Conservation (phyloP, 352 stramenopile species). For the Plasmopara halstedii region DNA sequence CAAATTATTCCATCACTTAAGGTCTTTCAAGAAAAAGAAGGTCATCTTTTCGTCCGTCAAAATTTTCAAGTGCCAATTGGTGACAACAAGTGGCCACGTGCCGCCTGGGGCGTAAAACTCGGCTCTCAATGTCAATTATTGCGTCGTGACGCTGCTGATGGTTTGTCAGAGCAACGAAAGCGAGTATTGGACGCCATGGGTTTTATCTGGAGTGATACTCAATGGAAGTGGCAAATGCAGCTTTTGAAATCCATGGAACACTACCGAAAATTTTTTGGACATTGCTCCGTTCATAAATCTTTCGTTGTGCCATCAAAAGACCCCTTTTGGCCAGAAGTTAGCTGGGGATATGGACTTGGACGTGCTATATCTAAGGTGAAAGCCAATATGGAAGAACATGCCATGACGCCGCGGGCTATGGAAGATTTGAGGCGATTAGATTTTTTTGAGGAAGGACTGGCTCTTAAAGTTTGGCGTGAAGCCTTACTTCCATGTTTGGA, state of each 20-base stretch:
- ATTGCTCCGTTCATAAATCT: slow-evolving; percentile 83
- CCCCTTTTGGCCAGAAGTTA: slow-evolving; percentile 65
- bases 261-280: slow-evolving; percentile 78
- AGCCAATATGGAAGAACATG: slow-evolving; percentile 25
- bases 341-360: slow-evolving; percentile 73
- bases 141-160: slow-evolving; percentile 33
- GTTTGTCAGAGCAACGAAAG: slow-evolving; percentile 21
- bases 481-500: slow-evolving; percentile 36
- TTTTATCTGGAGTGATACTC: slow-evolving; percentile 61
- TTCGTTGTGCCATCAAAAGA: slow-evolving; percentile 82
- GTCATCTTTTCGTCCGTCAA: slow-evolving; percentile 89
- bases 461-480: slow-evolving; percentile 26
- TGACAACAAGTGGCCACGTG: slow-evolving; percentile 69
- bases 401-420: slow-evolving; percentile 12
- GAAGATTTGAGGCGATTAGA: slow-evolving; percentile 33
- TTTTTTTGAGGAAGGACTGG: slow-evolving; percentile 29
- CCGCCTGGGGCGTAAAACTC: slow-evolving; percentile 84
- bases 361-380: slow-evolving; percentile 47
- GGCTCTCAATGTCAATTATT: slow-evolving; percentile 88
- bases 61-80: slow-evolving; percentile 77
- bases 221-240: slow-evolving; percentile 62
- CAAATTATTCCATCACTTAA: slow-evolving; percentile 69
- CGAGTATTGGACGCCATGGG: slow-evolving; percentile 46
- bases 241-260: slow-evolving; percentile 55
- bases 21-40: slow-evolving; percentile 76